Evolutionary conservation across 2,329 filamentous ascomycete genomes (phyloP), one percentile per base, ranked within the genome.

Genomic region (Colletotrichum scovillei): DNA sequence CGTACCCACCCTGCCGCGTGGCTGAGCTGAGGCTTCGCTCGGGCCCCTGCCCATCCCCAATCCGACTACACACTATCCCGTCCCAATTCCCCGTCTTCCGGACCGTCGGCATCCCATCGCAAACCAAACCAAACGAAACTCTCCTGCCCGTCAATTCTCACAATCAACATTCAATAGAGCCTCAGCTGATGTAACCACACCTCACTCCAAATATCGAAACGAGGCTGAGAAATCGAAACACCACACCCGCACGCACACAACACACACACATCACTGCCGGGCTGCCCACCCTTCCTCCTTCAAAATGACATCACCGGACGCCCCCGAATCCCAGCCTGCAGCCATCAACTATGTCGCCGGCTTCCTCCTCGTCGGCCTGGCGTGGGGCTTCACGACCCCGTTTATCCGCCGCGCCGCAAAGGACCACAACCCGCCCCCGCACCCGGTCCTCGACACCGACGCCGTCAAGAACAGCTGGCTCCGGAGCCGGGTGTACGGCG

Each of bases 321-420:
- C 56, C 30, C 24, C 60, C 22, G 66, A 64, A n/a, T 26, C 78
- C 32, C 81, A 84, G 28, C 89, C 89, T 28, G 86, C 88, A 19
- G 83, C 91, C 76, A 88, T 97, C 85, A 95, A 95, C 85, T 98
- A 97, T 87, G 88, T 97, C 75, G 87, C 96, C 72, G 94, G 94
- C 77, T 98, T 98, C 87, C 88, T 98, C 67, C 91, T 98, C 73
- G 95, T 98, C 76, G 95, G 95, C 66, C 86, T 97, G 28, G 95
- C 95, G 77, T 98, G 96, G 96, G 96, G 95, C 64, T 91, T 97
- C 78, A 98, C 95, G 1, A 97, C 95, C 24, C 92, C 93, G 68
- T 98, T 98, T 86, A 97, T 98, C 87, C 92, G 95, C 28, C 90
- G 91, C 75, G 96, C 96, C 11, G 95, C 96, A 2, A 89, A 93